Evolutionary conservation across 129 eudicot species (phyloP).

Genomic region (Escallonia herrerae): DNA sequence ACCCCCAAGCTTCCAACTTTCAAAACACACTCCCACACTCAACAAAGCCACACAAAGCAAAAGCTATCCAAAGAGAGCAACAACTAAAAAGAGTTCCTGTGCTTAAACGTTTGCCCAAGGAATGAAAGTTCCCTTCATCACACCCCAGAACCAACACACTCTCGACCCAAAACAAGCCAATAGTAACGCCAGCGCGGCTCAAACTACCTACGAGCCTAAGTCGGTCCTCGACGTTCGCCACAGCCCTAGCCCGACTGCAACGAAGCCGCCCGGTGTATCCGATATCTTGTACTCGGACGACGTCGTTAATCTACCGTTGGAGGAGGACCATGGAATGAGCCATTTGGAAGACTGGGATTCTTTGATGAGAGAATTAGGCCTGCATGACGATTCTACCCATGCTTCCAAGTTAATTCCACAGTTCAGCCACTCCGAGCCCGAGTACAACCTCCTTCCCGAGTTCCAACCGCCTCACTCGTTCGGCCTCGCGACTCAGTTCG

Average conservation of each 20-base stretch:
- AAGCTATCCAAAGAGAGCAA: no score
- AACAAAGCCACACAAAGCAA: background rate
- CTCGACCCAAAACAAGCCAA: constrained; percentile 11
- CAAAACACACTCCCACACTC: constrained; percentile 4
- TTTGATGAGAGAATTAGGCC: constrained; percentile 73
- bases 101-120: constrained; percentile 18
- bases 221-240: constrained; percentile 79
- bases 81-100: no score
- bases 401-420: constrained; percentile 25
- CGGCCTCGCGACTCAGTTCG: constrained; percentile 28
- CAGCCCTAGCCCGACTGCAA: constrained; percentile 60
- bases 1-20: background rate
- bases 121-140: constrained; percentile 83
- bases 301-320: constrained; percentile 15
- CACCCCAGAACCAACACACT: constrained; percentile 37
- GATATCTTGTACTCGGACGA: constrained; percentile 25
- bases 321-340: constrained; percentile 52
- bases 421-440: constrained; percentile 7
- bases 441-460: constrained; percentile 39
- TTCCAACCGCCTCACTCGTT: constrained; percentile 38
- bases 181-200: background rate
- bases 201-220: constrained; percentile 86
- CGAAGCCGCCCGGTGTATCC: constrained; percentile 16
- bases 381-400: constrained; percentile 63
- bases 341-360: constrained; percentile 89